Conservation (phyloP, 1,284 basidiomycete species). For the Rugosomyces carneus region DNA sequence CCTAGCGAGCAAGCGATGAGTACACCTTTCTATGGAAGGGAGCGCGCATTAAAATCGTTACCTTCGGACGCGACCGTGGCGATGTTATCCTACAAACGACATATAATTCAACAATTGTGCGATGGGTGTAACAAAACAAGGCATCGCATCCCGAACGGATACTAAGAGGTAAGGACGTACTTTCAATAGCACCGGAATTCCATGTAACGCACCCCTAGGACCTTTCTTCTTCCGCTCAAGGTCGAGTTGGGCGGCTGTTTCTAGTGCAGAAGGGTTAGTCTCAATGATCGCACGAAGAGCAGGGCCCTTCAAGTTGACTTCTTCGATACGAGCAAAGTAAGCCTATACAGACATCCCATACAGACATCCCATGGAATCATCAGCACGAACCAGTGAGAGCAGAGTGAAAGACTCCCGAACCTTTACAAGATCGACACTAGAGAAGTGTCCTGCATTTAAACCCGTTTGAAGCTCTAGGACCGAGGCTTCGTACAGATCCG, state of each 20-base stretch:
- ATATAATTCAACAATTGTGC: too few species aligned
- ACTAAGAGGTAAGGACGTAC: too few species aligned
- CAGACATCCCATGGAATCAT: too few species aligned
- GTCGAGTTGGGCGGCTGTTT: constrained; percentile 50
- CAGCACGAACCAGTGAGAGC: not conserved
- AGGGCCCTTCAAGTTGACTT: constrained; percentile 64
- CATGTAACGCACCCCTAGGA: constrained; percentile 53
- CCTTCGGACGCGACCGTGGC: constrained; percentile 52
- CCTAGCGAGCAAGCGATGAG: too few species aligned
- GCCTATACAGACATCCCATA: too few species aligned
- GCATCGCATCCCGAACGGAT: too few species aligned
- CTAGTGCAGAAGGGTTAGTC: constrained; percentile 52
- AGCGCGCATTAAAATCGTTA: constrained; percentile 20
- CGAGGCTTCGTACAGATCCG: constrained; percentile 62
- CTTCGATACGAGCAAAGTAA: constrained; percentile 64
- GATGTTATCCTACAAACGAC: constrained; percentile 45
- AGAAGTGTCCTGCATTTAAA: constrained; percentile 45
- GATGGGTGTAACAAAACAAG: too few species aligned
- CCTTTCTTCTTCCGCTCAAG: constrained; percentile 42
- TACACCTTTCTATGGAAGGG: too few species aligned
- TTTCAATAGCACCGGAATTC: constrained; percentile 67
- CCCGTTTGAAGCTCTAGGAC: constrained; percentile 51
- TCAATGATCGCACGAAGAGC: constrained; percentile 58
- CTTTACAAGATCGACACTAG: constrained; percentile 61
- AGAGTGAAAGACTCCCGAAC: constrained; percentile 21